phyloP scores from a whole-genome alignment of 2,329 filamentous ascomycete species.

The Botryotinia calthae region DNA sequence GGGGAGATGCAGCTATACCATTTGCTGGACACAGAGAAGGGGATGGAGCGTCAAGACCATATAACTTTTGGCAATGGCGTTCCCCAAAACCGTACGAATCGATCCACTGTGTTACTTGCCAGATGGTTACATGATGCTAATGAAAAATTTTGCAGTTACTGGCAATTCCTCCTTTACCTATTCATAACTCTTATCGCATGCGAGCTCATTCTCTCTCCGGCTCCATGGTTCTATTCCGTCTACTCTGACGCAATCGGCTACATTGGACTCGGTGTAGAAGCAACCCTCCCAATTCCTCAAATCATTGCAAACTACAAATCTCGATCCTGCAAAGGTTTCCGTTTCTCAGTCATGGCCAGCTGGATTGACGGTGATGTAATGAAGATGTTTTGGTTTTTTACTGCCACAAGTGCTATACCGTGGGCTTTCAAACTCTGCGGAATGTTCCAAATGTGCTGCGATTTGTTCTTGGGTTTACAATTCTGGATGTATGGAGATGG shows the following conservation, averaged over 20 bases:
- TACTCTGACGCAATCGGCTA: conserved; percentile 71
- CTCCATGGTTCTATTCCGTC: conserved; percentile 54
- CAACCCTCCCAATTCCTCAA: conserved; percentile 78
- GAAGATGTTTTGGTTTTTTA: conserved; percentile 88
- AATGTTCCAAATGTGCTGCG: conserved; percentile 76
- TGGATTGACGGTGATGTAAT: conserved; percentile 80
- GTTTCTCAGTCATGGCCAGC: conserved; percentile 70
- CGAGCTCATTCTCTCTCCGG: conserved; percentile 64
- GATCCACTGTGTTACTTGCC: background rate
- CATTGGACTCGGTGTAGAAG: conserved; percentile 75
- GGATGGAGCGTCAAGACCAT: conserved; percentile 56
- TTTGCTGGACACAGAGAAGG: conserved; percentile 50
- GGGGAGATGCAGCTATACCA: conserved; percentile 58
- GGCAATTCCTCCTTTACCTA: conserved; percentile 72
- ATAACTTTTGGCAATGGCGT: conserved; percentile 81
- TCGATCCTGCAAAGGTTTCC: conserved; percentile 73
- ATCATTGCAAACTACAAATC: conserved; percentile 67
- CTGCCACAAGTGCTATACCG: conserved; percentile 66
- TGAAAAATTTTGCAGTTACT: conserved; percentile 56
- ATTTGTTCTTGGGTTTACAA: conserved; percentile 70
- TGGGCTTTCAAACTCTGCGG: conserved; percentile 80
- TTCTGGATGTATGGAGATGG: conserved; percentile 67
- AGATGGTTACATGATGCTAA: background rate
- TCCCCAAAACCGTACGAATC: conserved; percentile 58
- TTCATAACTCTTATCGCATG: conserved; percentile 57